Base-by-base conservation (phyloP, 2,329 filamentous ascomycete genomes). In the Phaeosphaeriaceae sp. region DNA sequence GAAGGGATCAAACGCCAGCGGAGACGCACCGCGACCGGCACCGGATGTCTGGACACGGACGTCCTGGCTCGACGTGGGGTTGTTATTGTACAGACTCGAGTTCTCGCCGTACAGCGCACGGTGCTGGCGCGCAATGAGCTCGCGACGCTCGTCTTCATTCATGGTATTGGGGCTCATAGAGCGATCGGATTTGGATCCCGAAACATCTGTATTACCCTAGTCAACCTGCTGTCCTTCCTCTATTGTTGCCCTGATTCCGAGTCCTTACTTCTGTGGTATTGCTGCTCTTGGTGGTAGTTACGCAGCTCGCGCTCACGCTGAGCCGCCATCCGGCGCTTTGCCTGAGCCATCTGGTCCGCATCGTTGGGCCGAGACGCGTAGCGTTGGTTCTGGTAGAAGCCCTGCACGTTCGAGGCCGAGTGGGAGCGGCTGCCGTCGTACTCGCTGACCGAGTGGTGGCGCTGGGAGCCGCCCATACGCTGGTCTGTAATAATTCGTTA, bases 281-380 rank as follows among this genome's bases (percentile, higher is more conserved):
- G 95, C 88, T 99, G 95, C 88, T 99, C 95, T 83, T 97, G 96
- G 84, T 99, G 95, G 83, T 98, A 97, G 83, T 98, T 99, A 82
- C 95, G 92, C 81, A 99, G 89, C 85, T 99, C 95, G 82, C 94
- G 91, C 86, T 99, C 95, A 82, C 95, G 92, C 84, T 98, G 95
- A 79, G 95, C 95, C 76, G 95, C 95, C 92, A 98, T 96, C 85
- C 94, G 91, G 84, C 95, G 92, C 87, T 98, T 98, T 74, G 93
- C 93, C 88, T 98, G 95, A 86, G 97, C 92, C 88, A 97, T 92
- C 83, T 97, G 93, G 83, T 98, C 95, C 80, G 93, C 92, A 84
- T 98, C 95, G 84, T 86, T 93, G 82, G 86, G 92, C 82, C 84
- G 92, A 84, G 84, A 88, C 81, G 94, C 92, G 81, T 96, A 95